Conservation (phyloP, 768 basidiomycete genomes). For the Udeniomyces megalosporus region DNA sequence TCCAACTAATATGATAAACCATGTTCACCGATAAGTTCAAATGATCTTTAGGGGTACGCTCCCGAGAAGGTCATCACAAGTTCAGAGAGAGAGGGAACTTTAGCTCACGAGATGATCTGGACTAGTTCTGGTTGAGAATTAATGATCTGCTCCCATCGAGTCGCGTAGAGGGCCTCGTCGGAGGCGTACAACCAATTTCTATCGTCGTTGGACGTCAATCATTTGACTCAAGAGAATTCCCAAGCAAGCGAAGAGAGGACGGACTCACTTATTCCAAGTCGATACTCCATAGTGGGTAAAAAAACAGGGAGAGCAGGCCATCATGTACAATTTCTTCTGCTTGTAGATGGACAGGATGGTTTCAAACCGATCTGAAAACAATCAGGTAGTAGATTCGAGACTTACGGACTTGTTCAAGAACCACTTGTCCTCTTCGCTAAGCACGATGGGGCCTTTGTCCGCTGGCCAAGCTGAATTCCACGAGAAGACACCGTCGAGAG, state of each 20-base stretch:
- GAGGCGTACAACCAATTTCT: slow-evolving; percentile 21
- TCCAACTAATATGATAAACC: too few species aligned
- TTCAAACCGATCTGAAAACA: not conserved
- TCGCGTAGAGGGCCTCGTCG: slow-evolving; percentile 26
- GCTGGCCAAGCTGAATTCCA: slow-evolving; percentile 28
- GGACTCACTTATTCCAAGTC: slow-evolving; percentile 28
- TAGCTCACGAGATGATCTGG: slow-evolving; percentile 28
- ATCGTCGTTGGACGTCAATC: too few species aligned
- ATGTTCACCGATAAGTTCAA: too few species aligned
- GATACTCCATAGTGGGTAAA: slow-evolving; percentile 30
- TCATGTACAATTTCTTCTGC: slow-evolving; percentile 28
- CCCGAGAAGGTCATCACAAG: too few species aligned
- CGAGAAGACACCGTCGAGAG: slow-evolving; percentile 25
- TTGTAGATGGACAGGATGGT: not conserved
- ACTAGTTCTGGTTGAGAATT: slow-evolving; percentile 22
- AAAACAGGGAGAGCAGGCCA: slow-evolving; percentile 28
- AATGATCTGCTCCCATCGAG: slow-evolving; percentile 24
- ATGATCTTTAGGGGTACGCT: too few species aligned
- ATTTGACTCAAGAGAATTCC: not conserved
- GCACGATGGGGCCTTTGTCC: not conserved
- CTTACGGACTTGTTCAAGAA: slow-evolving; percentile 17
- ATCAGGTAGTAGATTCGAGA: not conserved
- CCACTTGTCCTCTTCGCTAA: slow-evolving; percentile 20
- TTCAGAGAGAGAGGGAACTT: too few species aligned
- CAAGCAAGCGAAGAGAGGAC: not conserved